Evolutionary conservation across 2,329 filamentous ascomycete genomes (phyloP), one percentile per base, ranked within the genome.

Genomic region (Colletotrichum eremochloae): DNA sequence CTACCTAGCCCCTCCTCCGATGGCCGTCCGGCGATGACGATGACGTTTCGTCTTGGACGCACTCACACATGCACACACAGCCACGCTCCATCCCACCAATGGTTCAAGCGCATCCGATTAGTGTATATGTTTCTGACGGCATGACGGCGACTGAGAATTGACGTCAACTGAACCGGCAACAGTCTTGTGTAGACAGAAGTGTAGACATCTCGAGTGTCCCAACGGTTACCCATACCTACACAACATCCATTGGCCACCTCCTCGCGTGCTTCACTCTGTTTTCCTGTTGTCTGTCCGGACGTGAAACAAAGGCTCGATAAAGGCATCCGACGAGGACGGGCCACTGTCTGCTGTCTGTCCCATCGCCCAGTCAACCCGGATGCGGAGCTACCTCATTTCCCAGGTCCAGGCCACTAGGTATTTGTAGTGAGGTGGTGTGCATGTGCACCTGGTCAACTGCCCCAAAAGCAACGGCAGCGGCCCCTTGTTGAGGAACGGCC

Each of bases 301-400:
- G 24, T 24, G 24, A 24, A 24, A 24, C 24, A 24, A 24, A 24
- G 24, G 24, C 24, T 24, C 29, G 8, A 42, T 4, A 31, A 62
- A 68, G 66, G 53, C 67, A 66, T 53, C 7, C 31, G 53, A 50
- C 57, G 20, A 50, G 20, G 58, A 50, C 64, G 42, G 7, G 50
- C 48, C 63, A 67, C 46, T 36, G 4, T 20, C 20, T 24, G 44
- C 60, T 46, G 29, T 24, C 15, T 29, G 31, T 24, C 36, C 57
- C 58, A 63, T 71, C 52, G 48, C 42, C 68, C 64, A 58, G 65
- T 63, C 65, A 71, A 71, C 68, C 68, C n/a, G 31, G 18, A 7
- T 24, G 64, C 42, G 57, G 64, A 68, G 52, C 64, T 56, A n/a
- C 18, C 33, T 60, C 46, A 29, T 56, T 56, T 48, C 63, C 46